These are phyloP conservation scores for Exophiala xenobiotica DNA, from an alignment of 2,329 filamentous ascomycete genomes.

Conservation along the genomic window DNA sequence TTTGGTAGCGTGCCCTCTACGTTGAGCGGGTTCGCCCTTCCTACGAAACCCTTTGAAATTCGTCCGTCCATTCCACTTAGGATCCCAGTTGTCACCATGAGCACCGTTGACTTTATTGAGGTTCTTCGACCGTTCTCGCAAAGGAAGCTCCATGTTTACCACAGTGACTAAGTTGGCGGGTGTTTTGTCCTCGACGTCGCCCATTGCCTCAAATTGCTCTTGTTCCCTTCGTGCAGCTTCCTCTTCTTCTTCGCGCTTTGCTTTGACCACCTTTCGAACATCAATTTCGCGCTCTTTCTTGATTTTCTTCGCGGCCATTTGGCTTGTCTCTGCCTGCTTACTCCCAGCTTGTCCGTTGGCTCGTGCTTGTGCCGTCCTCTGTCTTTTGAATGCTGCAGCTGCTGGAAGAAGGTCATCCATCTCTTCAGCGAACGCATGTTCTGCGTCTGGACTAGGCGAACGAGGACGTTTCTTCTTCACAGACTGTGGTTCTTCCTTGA, in stretches of 20 bases:
- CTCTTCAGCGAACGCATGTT: constrained; percentile 48
- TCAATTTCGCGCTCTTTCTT: constrained; percentile 58
- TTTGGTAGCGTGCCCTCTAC: constrained; percentile 36
- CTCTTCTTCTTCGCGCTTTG: constrained; percentile 56
- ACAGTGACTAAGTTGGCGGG: constrained; percentile 65
- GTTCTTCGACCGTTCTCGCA: constrained; percentile 35
- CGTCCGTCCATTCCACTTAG: constrained; percentile 87
- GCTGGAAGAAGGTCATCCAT: constrained; percentile 75
- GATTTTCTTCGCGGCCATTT: constrained; percentile 46
- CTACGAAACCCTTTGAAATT: constrained; percentile 90
- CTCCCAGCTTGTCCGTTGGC: constrained; percentile 34
- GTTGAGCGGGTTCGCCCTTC: constrained; percentile 49
- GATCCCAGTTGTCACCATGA: constrained; percentile 71
- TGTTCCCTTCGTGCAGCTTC: constrained; percentile 57
- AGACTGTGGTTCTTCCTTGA: constrained; percentile 31
- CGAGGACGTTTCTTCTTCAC: constrained; percentile 33
- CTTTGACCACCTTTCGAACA: constrained; percentile 63
- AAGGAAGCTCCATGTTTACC: constrained; percentile 68
- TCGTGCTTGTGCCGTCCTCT: constrained; percentile 60
- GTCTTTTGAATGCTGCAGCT: constrained; percentile 74
- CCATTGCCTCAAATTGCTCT: constrained; percentile 60
- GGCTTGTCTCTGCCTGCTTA: constrained; percentile 22
- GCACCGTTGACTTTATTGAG: constrained; percentile 30
- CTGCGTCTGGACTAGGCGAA: constrained; percentile 31
- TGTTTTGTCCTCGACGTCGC: constrained; percentile 68